Evolutionary conservation across 192 early-diverging fungal species (phyloP).

Genomic region (Coemansia sp.): DNA sequence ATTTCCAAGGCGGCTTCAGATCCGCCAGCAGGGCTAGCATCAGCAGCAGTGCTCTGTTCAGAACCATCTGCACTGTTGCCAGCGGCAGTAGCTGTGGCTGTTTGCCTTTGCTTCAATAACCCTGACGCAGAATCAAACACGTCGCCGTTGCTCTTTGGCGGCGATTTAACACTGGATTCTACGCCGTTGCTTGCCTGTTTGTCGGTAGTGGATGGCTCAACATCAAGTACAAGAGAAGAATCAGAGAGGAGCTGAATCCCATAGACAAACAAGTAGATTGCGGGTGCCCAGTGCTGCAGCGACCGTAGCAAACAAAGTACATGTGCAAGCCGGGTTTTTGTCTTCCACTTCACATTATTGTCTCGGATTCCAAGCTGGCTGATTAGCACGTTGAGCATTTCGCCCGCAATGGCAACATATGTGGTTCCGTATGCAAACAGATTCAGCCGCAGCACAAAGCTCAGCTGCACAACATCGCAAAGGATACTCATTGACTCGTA

Average conservation of each 20-base stretch:
- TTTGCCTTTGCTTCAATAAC: background rate
- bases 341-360: slow-evolving; percentile 28
- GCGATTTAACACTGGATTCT: background rate
- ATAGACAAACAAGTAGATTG: slow-evolving; percentile 47
- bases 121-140: background rate
- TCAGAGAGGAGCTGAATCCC: slow-evolving; percentile 47
- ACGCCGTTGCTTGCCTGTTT: background rate
- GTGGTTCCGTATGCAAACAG: slow-evolving; percentile 49
- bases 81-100: background rate
- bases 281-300: slow-evolving; percentile 52
- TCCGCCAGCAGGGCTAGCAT: background rate
- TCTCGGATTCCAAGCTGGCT: slow-evolving; percentile 41
- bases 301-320: slow-evolving; percentile 41
- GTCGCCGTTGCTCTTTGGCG: background rate
- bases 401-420: slow-evolving; percentile 46
- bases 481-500: slow-evolving; percentile 48
- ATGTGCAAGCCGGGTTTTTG: slow-evolving; percentile 43
- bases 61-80: too few species aligned
- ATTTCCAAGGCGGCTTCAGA: slow-evolving; percentile 5
- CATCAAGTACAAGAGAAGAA: slow-evolving; percentile 34
- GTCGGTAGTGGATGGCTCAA: background rate
- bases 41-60: too few species aligned
- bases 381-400: slow-evolving; percentile 45
- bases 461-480: slow-evolving; percentile 46
- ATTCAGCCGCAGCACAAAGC: slow-evolving; percentile 43